Percentiles rank a stretch among this genome's conserved stretches.
Evolutionary conservation across 2,329 filamentous ascomycete genomes (phyloP).

Genomic region (Thermothelomyces thermophilus): DNA sequence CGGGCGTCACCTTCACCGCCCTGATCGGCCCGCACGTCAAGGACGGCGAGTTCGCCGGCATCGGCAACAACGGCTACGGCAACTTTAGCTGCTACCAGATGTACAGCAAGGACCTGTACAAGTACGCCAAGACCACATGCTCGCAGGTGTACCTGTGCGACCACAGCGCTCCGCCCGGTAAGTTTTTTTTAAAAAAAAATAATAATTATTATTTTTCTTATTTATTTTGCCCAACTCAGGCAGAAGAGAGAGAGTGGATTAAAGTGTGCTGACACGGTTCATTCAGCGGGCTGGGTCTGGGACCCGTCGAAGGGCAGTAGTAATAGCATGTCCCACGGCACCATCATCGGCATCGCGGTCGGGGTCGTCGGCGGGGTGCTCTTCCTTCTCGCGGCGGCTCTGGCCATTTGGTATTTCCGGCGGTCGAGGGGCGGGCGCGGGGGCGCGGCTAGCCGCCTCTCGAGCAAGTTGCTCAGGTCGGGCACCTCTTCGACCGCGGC

Average conservation of each 20-base stretch:
- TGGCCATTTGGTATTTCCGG: constrained; percentile 19
- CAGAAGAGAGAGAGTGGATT: no score
- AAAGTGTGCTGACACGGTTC: background rate
- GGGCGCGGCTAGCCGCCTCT: background rate
- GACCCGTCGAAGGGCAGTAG: background rate
- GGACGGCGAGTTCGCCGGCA: constrained; percentile 29
- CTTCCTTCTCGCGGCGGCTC: constrained; percentile 12
- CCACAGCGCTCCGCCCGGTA: constrained; percentile 24
- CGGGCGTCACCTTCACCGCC: constrained; percentile 27
- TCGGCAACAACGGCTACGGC: constrained; percentile 29
- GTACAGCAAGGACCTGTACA: constrained; percentile 24
- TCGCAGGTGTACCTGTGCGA: constrained; percentile 29
- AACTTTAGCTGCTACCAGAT: constrained; percentile 30
- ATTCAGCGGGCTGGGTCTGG: background rate
- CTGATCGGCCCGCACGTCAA: constrained; percentile 25
- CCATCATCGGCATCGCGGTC: constrained; percentile 23
- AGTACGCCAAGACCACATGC: constrained; percentile 25
- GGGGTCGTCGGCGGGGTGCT: constrained; percentile 19
- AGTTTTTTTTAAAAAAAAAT: no score
- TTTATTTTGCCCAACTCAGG: no score
- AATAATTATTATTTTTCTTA: no score
- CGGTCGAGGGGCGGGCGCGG: constrained; percentile 1
- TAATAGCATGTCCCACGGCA: constrained; percentile 17
- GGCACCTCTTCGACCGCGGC: background rate
- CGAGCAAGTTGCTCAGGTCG: background rate